A percentile compares a stretch with the other conserved stretches of the same genome.
Evolutionary conservation across 2,329 filamentous ascomycete genomes (phyloP).

Genomic region (Exophiala sideris): DNA sequence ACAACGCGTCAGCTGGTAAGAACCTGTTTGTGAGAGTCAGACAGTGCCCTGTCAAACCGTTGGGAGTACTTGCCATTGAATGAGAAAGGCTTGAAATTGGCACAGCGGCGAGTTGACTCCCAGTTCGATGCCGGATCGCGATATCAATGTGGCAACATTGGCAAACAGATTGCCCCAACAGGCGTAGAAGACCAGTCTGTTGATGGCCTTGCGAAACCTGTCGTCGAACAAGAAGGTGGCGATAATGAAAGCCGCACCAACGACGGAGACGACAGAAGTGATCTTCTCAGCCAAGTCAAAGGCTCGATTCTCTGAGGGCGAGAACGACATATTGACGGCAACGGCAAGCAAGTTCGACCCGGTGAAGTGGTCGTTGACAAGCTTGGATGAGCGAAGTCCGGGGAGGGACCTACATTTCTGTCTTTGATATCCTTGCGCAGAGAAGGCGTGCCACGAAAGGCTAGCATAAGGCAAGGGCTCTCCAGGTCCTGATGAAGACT

Average conservation of each 20-base stretch:
- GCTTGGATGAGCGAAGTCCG: too few relatives aligned
- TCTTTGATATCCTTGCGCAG: too few relatives aligned
- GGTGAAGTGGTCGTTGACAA: not conserved
- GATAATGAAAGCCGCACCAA: slow-evolving; percentile 70
- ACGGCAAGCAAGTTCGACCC: not conserved
- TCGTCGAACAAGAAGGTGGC: slow-evolving; percentile 65
- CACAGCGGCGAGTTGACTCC: slow-evolving; percentile 58
- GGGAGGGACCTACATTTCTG: too few relatives aligned
- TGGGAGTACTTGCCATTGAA: slow-evolving; percentile 66
- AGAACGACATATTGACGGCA: slow-evolving; percentile 19
- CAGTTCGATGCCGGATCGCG: slow-evolving; percentile 55
- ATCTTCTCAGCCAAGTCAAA: slow-evolving; percentile 64
- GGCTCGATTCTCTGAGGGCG: slow-evolving; percentile 44
- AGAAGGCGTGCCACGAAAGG: too few relatives aligned
- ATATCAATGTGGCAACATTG: slow-evolving; percentile 73
- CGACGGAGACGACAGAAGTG: slow-evolving; percentile 67
- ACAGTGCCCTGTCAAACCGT: not conserved
- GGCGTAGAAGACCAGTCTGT: slow-evolving; percentile 78
- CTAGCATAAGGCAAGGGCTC: too few relatives aligned
- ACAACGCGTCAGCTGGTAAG: slow-evolving; percentile 70
- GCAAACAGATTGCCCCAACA: slow-evolving; percentile 76
- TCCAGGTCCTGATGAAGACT: too few relatives aligned
- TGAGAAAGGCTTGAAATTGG: slow-evolving; percentile 72
- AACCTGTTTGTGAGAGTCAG: slow-evolving; percentile 53
- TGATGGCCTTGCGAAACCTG: slow-evolving; percentile 80